These are phyloP conservation scores for Trichoderma gracile DNA, from an alignment of 2,329 filamentous ascomycete species.

Conservation along the genomic window DNA sequence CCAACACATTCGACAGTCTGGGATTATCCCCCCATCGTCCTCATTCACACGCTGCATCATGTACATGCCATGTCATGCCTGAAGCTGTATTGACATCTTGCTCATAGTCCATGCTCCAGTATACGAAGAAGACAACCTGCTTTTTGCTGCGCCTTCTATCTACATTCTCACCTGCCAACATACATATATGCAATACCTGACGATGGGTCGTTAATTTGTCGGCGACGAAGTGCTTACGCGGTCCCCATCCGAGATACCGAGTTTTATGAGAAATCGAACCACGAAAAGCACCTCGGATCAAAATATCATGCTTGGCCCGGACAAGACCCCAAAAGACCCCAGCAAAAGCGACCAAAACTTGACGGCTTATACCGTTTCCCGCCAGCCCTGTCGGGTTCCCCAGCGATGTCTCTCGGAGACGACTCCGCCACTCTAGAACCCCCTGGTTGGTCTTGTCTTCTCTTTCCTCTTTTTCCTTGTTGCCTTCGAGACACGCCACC, in stretches of 20 bases:
- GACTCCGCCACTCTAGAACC: neutral
- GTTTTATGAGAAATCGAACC: neutral
- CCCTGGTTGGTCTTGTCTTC: neutral
- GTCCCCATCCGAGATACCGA: conserved; percentile 8
- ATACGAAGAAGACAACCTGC: neutral
- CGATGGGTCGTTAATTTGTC: conserved; percentile 4
- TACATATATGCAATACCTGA: too few relatives aligned
- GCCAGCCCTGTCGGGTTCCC: conserved; percentile 12
- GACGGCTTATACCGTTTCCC: neutral
- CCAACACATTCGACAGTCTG: neutral
- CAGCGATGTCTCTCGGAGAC: neutral
- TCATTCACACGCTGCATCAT: neutral
- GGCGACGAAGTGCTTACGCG: conserved; percentile 16
- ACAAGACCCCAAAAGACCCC: neutral
- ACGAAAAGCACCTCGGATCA: neutral
- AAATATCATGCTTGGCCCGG: neutral
- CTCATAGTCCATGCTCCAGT: too few relatives aligned
- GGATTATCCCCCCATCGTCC: neutral
- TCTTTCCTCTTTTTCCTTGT: too few relatives aligned
- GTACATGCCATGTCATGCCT: too few relatives aligned
- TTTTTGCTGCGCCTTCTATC: conserved; percentile 16
- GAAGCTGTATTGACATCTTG: too few relatives aligned
- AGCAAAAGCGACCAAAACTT: too few relatives aligned
- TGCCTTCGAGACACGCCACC: neutral
- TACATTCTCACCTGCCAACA: neutral